A percentile compares a stretch with the other conserved stretches of the same genome.
Evolutionary conservation across 352 stramenopile genomes (phyloP).

Genomic region (Saprolegnia diclina): DNA sequence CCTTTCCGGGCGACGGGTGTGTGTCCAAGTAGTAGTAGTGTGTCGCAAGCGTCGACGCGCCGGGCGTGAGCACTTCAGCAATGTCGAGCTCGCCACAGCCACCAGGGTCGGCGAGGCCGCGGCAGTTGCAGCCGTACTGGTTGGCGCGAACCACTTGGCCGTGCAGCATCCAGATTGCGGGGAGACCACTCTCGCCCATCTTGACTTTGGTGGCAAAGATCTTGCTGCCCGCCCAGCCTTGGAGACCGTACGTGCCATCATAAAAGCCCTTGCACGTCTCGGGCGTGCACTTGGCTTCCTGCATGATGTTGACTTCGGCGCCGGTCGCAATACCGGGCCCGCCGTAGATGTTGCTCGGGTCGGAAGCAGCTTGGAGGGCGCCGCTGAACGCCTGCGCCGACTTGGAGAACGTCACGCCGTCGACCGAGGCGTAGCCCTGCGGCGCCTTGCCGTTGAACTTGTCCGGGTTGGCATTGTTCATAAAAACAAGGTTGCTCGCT

Average conservation of each 20-base stretch:
- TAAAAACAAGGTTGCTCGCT: slow-evolving; percentile 50
- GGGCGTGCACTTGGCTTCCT: slow-evolving; percentile 41
- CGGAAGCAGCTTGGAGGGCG: slow-evolving; percentile 43
- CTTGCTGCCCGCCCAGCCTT: slow-evolving; percentile 64
- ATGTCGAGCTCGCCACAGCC: slow-evolving; percentile 70
- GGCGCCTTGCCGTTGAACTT: slow-evolving; percentile 41
- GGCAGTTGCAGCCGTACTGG: slow-evolving; percentile 76
- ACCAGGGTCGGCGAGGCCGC: slow-evolving; percentile 40
- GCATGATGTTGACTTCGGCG: slow-evolving; percentile 76
- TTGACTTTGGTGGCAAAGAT: slow-evolving; percentile 73
- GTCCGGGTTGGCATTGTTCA: slow-evolving; percentile 60
- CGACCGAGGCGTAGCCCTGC: slow-evolving; percentile 39
- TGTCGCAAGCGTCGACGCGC: slow-evolving; percentile 47
- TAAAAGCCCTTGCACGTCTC: slow-evolving; percentile 61
- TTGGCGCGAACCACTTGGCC: slow-evolving; percentile 55
- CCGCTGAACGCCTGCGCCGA: slow-evolving; percentile 44
- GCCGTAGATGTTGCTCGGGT: slow-evolving; percentile 36
- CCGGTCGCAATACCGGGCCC: slow-evolving; percentile 54
- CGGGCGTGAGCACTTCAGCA: slow-evolving; percentile 64
- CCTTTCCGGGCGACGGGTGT: slow-evolving; percentile 34
- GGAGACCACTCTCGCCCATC: slow-evolving; percentile 44
- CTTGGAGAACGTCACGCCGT: slow-evolving; percentile 33
- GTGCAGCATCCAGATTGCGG: slow-evolving; percentile 73
- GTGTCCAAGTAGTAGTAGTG: slow-evolving; percentile 75
- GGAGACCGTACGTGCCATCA: slow-evolving; percentile 48